phyloP scores from a whole-genome alignment of 208 protist species.

The Trypanosoma lewisi region DNA sequence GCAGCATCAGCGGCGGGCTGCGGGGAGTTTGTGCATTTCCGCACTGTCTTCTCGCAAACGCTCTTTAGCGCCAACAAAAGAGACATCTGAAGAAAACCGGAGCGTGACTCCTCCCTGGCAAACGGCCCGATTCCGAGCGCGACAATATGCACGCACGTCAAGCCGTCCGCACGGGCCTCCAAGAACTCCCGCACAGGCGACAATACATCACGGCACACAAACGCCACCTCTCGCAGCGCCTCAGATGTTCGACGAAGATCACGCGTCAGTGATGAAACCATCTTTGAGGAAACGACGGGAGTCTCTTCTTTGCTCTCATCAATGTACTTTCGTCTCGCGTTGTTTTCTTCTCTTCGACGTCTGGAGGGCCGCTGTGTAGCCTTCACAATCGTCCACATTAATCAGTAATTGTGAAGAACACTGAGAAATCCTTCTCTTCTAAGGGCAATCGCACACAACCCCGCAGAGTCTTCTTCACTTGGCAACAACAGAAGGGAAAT shows the following conservation, averaged over 20 bases:
- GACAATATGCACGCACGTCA: slow-evolving; percentile 28
- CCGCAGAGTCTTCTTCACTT: neutral
- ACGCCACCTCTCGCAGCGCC: slow-evolving; percentile 8
- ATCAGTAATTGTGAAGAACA: neutral
- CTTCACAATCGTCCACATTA: slow-evolving; percentile 32
- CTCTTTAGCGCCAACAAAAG: slow-evolving; percentile 35
- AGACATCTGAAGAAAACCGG: slow-evolving; percentile 59
- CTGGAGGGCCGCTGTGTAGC: slow-evolving; percentile 20
- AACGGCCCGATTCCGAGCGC: slow-evolving; percentile 60
- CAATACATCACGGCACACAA: slow-evolving; percentile 19
- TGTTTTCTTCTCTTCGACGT: slow-evolving; percentile 2
- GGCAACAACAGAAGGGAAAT: neutral
- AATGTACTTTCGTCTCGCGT: neutral
- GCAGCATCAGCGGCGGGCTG: neutral
- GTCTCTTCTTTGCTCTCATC: neutral
- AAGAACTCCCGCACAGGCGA: slow-evolving; percentile 19
- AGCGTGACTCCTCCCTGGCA: slow-evolving; percentile 28
- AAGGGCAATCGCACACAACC: neutral
- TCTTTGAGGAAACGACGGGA: neutral
- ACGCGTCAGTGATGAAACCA: slow-evolving; percentile 17
- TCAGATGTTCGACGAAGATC: slow-evolving; percentile 25
- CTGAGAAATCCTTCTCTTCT: neutral
- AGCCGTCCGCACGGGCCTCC: neutral
- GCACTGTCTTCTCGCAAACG: slow-evolving; percentile 14
- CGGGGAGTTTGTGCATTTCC: neutral